Evolutionary conservation across 2,329 filamentous ascomycete genomes (phyloP).

Genomic region (Ramichloridium luteum): DNA sequence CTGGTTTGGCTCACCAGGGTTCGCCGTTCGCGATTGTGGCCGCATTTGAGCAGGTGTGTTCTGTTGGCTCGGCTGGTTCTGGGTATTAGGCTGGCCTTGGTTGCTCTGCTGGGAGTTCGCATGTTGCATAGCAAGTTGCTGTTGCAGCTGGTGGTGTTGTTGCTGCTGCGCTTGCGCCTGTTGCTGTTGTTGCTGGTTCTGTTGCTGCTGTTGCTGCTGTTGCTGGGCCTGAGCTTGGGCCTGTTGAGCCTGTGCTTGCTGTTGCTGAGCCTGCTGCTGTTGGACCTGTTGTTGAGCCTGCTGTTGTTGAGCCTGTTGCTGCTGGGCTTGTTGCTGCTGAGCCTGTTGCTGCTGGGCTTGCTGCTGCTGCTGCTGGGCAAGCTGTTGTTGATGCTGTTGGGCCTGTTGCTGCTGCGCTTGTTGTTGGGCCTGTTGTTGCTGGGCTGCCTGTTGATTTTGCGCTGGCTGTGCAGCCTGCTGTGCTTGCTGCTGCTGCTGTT

Average conservation of each 20-base stretch:
- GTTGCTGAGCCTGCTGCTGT: constrained; percentile 19
- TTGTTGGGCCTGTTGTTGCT: constrained; percentile 39
- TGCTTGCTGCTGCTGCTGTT: constrained; percentile 21
- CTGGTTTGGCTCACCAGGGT: constrained; percentile 21
- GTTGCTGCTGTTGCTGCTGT: constrained; percentile 18
- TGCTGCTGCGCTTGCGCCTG: constrained; percentile 25
- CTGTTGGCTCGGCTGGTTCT: constrained; percentile 26
- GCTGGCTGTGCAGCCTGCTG: constrained; percentile 18
- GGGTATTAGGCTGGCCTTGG: constrained; percentile 32
- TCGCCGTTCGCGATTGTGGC: constrained; percentile 28
- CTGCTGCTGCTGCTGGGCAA: constrained; percentile 16
- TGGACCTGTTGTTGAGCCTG: constrained; percentile 8
- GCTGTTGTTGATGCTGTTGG: constrained; percentile 22
- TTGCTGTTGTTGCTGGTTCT: constrained; percentile 23
- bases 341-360: constrained; percentile 13
- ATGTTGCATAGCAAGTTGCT: constrained; percentile 35
- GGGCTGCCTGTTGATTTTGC: constrained; percentile 17
- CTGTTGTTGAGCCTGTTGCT: constrained; percentile 14
- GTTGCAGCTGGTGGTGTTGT: constrained; percentile 28
- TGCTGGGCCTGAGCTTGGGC: constrained; percentile 18
- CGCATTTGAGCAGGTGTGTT: constrained; percentile 27
- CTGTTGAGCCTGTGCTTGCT: constrained; percentile 8
- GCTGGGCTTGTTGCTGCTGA: constrained; percentile 10
- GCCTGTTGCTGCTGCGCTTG: constrained; percentile 29
- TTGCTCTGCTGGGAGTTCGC: constrained; percentile 38